phyloP scores from a whole-genome alignment of 345 rosid genomes.

The Gossypium stocksii region DNA sequence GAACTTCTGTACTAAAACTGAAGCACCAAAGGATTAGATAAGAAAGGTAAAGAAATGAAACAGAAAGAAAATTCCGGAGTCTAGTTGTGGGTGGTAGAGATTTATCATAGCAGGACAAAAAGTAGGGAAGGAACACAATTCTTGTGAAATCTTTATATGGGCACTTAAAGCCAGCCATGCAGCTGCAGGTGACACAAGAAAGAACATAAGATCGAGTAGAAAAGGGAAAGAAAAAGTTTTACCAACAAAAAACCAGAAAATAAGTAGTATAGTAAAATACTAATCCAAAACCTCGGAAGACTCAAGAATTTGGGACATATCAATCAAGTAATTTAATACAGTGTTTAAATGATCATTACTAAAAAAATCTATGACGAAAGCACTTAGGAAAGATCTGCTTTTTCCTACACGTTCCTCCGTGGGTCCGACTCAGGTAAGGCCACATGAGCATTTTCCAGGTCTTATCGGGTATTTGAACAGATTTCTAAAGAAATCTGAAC shows the following conservation, averaged over 20 bases:
- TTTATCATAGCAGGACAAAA: slow-evolving; percentile 19
- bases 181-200: slow-evolving; percentile 34
- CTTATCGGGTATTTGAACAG: background rate
- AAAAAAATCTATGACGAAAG: slow-evolving; percentile 27
- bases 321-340: background rate
- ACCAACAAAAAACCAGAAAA: background rate
- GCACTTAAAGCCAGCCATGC: slow-evolving; percentile 61
- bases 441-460: background rate
- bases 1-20: slow-evolving; percentile 13
- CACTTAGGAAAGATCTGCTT: background rate
- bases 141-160: slow-evolving; percentile 58
- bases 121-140: slow-evolving; percentile 38
- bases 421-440: slow-evolving; percentile 10
- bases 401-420: background rate
- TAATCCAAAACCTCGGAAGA: slow-evolving; percentile 19
- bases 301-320: background rate
- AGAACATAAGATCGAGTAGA: slow-evolving; percentile 13
- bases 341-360: background rate
- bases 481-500: background rate
- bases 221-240: slow-evolving; percentile 18
- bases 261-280: background rate
- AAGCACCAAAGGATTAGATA: slow-evolving; percentile 22
- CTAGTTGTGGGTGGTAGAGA: slow-evolving; percentile 11
- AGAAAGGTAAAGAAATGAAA: slow-evolving; percentile 11
- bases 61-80: slow-evolving; percentile 11